These are phyloP conservation scores for Wickerhamiella nectarea DNA, from an alignment of 805 yeast species.

Conservation along the genomic window DNA sequence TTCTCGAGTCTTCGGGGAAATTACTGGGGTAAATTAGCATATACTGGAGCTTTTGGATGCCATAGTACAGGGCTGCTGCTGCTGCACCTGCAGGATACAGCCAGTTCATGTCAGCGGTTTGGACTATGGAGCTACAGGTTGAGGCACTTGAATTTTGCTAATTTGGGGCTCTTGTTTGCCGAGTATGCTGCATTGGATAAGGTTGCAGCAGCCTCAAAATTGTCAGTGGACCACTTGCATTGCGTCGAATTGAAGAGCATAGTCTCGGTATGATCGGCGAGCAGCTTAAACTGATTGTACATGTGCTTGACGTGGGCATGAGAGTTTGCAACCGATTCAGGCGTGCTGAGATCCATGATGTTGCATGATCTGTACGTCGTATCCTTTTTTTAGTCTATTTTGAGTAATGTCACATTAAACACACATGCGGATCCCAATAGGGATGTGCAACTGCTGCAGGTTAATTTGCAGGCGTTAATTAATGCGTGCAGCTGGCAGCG, in stretches of 20 bases:
- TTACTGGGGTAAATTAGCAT: constrained; percentile 71
- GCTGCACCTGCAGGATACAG: constrained; percentile 6
- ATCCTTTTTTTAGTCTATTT: no score
- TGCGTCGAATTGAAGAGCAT: not conserved
- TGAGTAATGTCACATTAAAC: not conserved
- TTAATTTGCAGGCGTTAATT: no score
- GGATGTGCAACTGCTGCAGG: no score
- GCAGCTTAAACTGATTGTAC: not conserved
- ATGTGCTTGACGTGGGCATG: not conserved
- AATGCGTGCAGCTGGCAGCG: no score
- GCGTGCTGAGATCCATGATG: not conserved
- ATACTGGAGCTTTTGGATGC: constrained; percentile 33
- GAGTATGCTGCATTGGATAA: not conserved
- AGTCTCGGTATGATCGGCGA: not conserved
- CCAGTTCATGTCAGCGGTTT: constrained; percentile 7
- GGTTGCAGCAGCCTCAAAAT: not conserved
- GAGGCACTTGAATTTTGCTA: not conserved
- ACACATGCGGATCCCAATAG: no score
- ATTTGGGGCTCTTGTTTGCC: not conserved
- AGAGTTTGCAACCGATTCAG: not conserved
- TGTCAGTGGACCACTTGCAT: not conserved
- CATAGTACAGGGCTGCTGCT: not conserved
- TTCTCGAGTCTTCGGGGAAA: constrained; percentile 57
- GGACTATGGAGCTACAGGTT: not conserved
- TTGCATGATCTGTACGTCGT: no score